phyloP scores from a whole-genome alignment of 1,139 yeast genomes.

The Saccharomyces hybrid region DNA sequence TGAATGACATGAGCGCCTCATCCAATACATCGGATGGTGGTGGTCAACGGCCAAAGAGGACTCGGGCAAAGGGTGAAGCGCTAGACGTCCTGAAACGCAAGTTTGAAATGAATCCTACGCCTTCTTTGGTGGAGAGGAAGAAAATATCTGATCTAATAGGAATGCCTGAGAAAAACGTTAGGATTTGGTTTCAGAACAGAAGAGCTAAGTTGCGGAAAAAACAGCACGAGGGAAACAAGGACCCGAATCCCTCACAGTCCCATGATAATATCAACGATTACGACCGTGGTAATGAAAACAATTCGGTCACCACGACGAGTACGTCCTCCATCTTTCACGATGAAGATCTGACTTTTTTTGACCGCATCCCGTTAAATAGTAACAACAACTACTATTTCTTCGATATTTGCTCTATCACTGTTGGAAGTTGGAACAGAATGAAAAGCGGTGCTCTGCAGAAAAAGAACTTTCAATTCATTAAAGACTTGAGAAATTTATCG shows the following conservation, averaged over 20 bases:
- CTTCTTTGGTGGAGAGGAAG: conserved; percentile 58
- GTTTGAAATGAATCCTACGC: conserved; percentile 66
- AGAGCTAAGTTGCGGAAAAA: conserved; percentile 65
- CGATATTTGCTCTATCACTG: conserved; percentile 59
- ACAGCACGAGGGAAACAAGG: neutral
- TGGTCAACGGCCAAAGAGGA: conserved; percentile 32
- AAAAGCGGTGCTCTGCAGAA: conserved; percentile 49
- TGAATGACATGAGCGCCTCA: neutral
- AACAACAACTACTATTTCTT: conserved; percentile 63
- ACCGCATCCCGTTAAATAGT: conserved; percentile 44
- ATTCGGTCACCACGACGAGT: neutral
- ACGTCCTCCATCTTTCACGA: conserved; percentile 4
- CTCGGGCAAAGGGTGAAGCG: conserved; percentile 80
- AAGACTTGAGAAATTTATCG: conserved; percentile 50
- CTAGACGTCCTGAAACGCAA: conserved; percentile 61
- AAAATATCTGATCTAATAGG: conserved; percentile 67
- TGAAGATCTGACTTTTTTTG: conserved; percentile 22
- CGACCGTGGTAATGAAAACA: neutral
- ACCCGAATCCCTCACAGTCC: conserved; percentile 1
- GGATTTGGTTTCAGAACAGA: conserved; percentile 93
- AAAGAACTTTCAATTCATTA: conserved; percentile 34
- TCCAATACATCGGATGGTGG: neutral
- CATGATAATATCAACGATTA: neutral
- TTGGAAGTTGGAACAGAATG: conserved; percentile 74
- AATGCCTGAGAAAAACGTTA: conserved; percentile 85